A percentile compares a stretch with the other conserved stretches of the same genome.
These are phyloP conservation scores for Naegleria lovaniensis DNA, from an alignment of 208 protist species.

Conservation along the genomic window DNA sequence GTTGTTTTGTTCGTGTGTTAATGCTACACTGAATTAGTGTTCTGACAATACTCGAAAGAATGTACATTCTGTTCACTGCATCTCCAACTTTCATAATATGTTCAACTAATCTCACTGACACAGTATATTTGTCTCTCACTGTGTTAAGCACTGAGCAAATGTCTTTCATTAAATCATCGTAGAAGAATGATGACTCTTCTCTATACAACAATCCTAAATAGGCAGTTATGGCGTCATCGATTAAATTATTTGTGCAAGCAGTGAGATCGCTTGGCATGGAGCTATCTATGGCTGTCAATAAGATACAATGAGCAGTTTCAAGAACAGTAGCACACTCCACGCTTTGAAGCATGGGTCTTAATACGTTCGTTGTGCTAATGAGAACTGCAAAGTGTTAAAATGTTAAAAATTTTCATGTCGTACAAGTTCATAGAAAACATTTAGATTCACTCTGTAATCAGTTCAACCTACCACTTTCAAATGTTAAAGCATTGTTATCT, in stretches of 20 bases:
- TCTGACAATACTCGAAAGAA: background rate
- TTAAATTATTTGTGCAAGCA: constrained; percentile 13
- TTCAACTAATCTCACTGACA: background rate
- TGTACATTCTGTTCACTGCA: background rate
- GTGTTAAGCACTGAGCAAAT: background rate
- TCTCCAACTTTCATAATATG: background rate
- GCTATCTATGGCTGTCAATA: background rate
- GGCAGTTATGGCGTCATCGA: constrained; percentile 9
- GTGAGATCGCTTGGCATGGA: background rate
- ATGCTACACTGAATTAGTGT: background rate
- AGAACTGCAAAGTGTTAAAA: background rate
- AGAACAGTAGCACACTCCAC: constrained; percentile 1
- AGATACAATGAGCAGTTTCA: background rate
- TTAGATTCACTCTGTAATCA: background rate
- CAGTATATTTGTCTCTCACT: background rate
- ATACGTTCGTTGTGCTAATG: background rate
- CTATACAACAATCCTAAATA: constrained; percentile 2
- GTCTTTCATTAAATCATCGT: constrained; percentile 20
- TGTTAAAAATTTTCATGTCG: background rate
- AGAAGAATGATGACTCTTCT: background rate
- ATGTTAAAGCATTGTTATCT: background rate
- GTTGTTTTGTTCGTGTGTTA: background rate
- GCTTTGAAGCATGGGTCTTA: constrained; percentile 15
- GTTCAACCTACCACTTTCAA: background rate
- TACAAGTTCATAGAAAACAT: too few relatives aligned